Base-by-base conservation (phyloP, 2,329 filamentous ascomycete genomes). In the Plenodomus lindquistii region DNA sequence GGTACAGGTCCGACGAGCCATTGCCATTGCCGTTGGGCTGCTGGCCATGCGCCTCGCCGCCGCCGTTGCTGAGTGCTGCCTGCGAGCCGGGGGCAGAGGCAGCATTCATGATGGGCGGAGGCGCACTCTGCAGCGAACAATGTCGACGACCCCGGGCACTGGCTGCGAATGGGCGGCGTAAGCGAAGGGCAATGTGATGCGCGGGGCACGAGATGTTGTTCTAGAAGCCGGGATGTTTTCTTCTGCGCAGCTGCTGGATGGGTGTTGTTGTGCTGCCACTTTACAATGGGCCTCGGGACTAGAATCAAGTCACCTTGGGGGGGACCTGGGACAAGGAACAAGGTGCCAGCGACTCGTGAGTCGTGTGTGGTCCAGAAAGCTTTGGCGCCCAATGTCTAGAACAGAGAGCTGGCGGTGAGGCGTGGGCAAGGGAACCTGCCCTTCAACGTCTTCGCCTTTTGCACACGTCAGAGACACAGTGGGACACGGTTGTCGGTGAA, bases 1-100 rank as follows among this genome's bases (percentile, higher is more conserved):
- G 84, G 42, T 82, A 76, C 42, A 91, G 79, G 52, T 72, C 67
- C 43, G 46, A 42, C 40, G 43, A 49, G 27, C 57, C 52, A 43
- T 48, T 29, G 45, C 57, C 56, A 31, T 31, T n/a, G n/a, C n/a
- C n/a, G 57, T 63, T 63, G 31, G 45, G 41, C 41, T 56, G 51
- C 22, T 47, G 43, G 22, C 49, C 52, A 16, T 58, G 57, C 42
- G 54, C 50, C 39, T 44, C 42, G 50, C 49, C 52, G 55, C 54
- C 42, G 59, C 59, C 59, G 48, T 62, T 60, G 37, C 50, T 48
- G 48, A 55, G 45, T 46, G 40, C 50, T 31, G 43, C 45, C 47
- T 62, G 69, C 63, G 66, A 64, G 62, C 63, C 37, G 48, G 55
- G 50, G 50, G 50, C 54, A 31, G 54, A 52, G 51, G 56, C 67